Percentiles rank a stretch among this genome's conserved stretches.
Conservation (phyloP, 208 protist species). For the Leishmania martiniquensis region DNA sequence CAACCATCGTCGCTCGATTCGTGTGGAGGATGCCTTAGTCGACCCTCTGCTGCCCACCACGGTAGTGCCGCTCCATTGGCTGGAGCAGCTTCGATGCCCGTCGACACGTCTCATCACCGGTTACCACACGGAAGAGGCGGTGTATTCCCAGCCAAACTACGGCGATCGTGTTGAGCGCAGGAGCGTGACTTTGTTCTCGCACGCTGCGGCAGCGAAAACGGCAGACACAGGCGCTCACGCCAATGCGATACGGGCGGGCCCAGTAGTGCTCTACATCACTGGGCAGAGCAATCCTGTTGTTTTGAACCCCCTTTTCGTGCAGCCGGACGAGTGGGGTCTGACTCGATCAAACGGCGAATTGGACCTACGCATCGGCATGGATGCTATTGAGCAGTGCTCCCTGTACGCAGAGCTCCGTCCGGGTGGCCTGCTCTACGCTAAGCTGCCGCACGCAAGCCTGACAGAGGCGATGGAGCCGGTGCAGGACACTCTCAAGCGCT, state of each 20-base stretch:
- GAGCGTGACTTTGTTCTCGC: background rate
- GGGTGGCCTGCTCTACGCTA: constrained; percentile 74
- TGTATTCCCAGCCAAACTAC: constrained; percentile 47
- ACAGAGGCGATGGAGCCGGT: constrained; percentile 49
- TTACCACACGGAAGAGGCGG: constrained; percentile 70
- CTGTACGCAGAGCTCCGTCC: constrained; percentile 86
- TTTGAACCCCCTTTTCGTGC: constrained; percentile 80
- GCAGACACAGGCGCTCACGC: background rate
- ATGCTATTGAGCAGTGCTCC: constrained; percentile 88
- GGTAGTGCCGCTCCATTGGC: constrained; percentile 70
- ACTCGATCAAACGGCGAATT: constrained; percentile 35
- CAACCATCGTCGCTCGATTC: constrained; percentile 74
- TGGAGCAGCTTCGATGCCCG: constrained; percentile 82
- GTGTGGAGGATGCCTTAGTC: constrained; percentile 80
- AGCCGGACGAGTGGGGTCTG: constrained; percentile 54
- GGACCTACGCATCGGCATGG: constrained; percentile 84
- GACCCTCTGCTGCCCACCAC: constrained; percentile 69
- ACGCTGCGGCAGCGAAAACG: background rate
- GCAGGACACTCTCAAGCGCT: constrained; percentile 61
- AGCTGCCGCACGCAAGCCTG: constrained; percentile 61
- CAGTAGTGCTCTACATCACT: constrained; percentile 86
- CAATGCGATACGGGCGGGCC: constrained; percentile 78
- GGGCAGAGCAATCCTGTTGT: constrained; percentile 77
- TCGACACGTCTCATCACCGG: constrained; percentile 71
- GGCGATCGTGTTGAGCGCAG: constrained; percentile 27